Percentiles rank a stretch among this genome's conserved stretches.
phyloP scores from a whole-genome alignment of 495 filamentous ascomycete genomes.

The Aspergillus incahuasiensis region DNA sequence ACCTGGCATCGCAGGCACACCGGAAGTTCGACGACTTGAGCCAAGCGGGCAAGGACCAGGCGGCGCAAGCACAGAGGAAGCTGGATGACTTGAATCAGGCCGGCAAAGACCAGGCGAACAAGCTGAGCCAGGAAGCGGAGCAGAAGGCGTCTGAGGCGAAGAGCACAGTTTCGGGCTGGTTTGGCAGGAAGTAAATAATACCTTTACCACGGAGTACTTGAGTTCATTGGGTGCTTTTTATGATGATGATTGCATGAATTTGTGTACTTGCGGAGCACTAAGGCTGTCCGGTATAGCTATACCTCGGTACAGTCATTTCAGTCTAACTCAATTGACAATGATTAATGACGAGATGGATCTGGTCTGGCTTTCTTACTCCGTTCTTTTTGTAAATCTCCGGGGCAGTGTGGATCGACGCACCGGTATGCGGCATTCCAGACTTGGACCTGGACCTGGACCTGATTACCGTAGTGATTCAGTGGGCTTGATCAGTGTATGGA shows the following conservation, averaged over 20 bases:
- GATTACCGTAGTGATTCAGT: slow-evolving; percentile 32
- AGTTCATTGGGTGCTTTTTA: neutral
- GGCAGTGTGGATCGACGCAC: neutral
- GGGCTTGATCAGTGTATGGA: neutral
- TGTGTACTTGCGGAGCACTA: neutral
- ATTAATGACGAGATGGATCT: neutral
- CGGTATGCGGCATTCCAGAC: slow-evolving; percentile 3
- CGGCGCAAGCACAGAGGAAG: slow-evolving; percentile 27
- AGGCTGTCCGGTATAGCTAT: neutral
- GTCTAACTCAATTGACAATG: neutral
- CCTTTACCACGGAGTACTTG: neutral
- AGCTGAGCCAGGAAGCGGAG: slow-evolving; percentile 39
- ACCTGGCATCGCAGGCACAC: slow-evolving; percentile 36
- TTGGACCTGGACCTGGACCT: neutral
- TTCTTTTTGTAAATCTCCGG: neutral
- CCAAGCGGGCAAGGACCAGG: slow-evolving; percentile 44
- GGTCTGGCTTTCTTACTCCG: neutral
- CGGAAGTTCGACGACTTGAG: slow-evolving; percentile 68
- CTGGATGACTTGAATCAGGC: slow-evolving; percentile 64
- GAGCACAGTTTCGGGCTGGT: slow-evolving; percentile 74
- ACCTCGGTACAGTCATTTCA: neutral
- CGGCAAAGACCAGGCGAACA: slow-evolving; percentile 29
- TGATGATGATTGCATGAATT: neutral
- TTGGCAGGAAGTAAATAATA: slow-evolving; percentile 54
- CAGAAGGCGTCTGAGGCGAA: slow-evolving; percentile 69